Percentiles rank a stretch among this genome's conserved stretches.
phyloP scores from a whole-genome alignment of 257 asterid genomes.

The Jacaranda mimosifolia region DNA sequence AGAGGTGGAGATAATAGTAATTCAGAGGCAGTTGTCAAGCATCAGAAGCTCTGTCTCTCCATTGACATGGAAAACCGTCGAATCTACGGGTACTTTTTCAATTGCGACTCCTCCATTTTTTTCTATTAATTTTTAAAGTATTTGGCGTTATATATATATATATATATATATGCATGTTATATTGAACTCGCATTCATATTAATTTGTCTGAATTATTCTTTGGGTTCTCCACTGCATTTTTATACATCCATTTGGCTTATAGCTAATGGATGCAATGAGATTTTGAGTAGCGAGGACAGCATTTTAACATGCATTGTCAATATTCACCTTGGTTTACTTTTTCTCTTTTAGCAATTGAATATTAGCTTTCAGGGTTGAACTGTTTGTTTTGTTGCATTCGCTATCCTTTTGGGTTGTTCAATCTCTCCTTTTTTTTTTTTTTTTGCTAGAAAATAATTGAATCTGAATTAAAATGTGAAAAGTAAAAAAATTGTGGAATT shows the following conservation, averaged over 20 bases:
- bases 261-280: constrained; percentile 9
- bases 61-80: constrained; percentile 91
- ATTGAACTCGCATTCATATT: not conserved
- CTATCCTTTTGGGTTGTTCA: constrained; percentile 13
- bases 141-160: not conserved
- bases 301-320: not conserved
- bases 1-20: constrained; percentile 66
- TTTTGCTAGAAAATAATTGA: constrained; percentile 14
- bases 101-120: not conserved
- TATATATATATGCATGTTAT: not conserved
- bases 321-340: not conserved
- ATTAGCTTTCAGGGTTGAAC: constrained; percentile 8
- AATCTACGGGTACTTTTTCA: constrained; percentile 70
- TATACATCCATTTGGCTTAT: constrained; percentile 1
- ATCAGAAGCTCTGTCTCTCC: constrained; percentile 93
- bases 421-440: not conserved
- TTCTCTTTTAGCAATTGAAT: constrained; percentile 8
- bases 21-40: constrained; percentile 91
- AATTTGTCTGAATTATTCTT: constrained; percentile 1
- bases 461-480: constrained; percentile 3
- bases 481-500: not conserved
- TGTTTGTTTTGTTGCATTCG: constrained; percentile 17
- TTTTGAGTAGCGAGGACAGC: not conserved
- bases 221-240: not conserved
- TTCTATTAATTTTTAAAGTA: not conserved